A percentile compares a stretch with the other conserved stretches of the same genome.
Evolutionary conservation across 805 yeast genomes (phyloP).

Genomic region (Saccharomyces paradoxus): DNA sequence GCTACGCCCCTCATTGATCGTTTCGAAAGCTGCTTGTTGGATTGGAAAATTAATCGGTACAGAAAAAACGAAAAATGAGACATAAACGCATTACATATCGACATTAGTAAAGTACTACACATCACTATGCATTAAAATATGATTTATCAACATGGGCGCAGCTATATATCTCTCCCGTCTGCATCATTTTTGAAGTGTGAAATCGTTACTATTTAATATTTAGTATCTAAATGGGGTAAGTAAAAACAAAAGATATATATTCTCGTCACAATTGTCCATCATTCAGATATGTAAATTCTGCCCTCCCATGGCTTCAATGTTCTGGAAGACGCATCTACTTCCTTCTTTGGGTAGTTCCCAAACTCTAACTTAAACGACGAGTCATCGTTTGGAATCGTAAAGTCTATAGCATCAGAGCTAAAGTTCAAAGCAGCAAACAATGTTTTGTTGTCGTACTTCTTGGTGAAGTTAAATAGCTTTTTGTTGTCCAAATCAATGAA

Average conservation of each 20-base stretch:
- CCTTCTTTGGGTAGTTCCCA: constrained; percentile 29
- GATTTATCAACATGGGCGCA: too few species aligned
- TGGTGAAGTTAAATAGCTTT: constrained; percentile 36
- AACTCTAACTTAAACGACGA: constrained; percentile 16
- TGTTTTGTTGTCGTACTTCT: constrained; percentile 29
- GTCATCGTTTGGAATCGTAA: constrained; percentile 27
- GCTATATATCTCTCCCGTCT: too few species aligned
- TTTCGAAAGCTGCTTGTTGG: too few species aligned
- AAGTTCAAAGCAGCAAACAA: constrained; percentile 39
- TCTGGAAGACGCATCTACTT: constrained; percentile 9
- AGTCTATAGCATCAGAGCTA: constrained; percentile 28
- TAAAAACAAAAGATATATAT: too few species aligned
- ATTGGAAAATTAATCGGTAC: too few species aligned
- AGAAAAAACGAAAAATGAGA: too few species aligned
- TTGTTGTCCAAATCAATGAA: constrained; percentile 37
- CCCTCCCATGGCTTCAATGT: constrained; percentile 39
- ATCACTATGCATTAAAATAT: too few species aligned
- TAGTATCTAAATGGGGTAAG: too few species aligned
- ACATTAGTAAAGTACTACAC: too few species aligned
- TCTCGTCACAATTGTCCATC: not conserved
- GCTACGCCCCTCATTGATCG: too few species aligned
- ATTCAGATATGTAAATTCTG: constrained; percentile 30
- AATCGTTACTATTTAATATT: not conserved
- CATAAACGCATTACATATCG: too few species aligned
- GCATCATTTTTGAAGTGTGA: too few species aligned